Evolutionary conservation across 2,329 filamentous ascomycete species (phyloP).

Genomic region (Stenocarpella maydis): DNA sequence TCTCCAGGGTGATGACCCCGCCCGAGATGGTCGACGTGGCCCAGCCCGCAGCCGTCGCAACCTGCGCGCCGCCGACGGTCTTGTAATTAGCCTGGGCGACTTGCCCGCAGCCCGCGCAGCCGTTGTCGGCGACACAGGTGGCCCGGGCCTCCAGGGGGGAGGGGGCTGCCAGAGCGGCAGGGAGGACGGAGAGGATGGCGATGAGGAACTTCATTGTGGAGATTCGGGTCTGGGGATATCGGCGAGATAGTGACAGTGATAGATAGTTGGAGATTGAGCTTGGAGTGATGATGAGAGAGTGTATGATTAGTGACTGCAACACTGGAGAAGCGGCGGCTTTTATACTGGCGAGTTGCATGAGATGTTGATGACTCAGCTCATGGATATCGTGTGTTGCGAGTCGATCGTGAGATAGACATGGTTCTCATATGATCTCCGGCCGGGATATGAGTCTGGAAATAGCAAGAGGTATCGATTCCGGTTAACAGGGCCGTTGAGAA

Average conservation of each 20-base stretch:
- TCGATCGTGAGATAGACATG: background rate
- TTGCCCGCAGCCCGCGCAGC: constrained; percentile 18
- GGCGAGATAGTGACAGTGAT: background rate
- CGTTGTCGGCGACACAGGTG: constrained; percentile 2
- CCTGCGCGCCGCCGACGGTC: background rate
- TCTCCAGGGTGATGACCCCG: background rate
- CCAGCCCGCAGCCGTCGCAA: background rate
- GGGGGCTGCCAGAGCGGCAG: background rate
- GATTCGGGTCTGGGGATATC: background rate
- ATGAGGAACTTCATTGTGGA: constrained; percentile 12
- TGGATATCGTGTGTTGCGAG: no score
- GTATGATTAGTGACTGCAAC: background rate
- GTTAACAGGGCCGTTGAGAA: background rate
- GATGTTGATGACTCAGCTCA: no score
- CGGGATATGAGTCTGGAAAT: background rate
- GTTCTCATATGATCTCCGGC: background rate
- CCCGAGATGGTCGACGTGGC: constrained; percentile 4
- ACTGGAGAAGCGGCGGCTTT: background rate
- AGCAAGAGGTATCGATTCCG: background rate
- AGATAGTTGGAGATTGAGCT: background rate
- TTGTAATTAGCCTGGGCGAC: background rate
- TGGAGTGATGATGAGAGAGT: background rate
- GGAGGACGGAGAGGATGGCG: background rate
- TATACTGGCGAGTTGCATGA: no score
- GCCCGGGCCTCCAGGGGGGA: no score